Percentiles rank a stretch among this genome's conserved stretches.
phyloP scores from a whole-genome alignment of 352 stramenopile species.

The Globisporangium carolinianum region DNA sequence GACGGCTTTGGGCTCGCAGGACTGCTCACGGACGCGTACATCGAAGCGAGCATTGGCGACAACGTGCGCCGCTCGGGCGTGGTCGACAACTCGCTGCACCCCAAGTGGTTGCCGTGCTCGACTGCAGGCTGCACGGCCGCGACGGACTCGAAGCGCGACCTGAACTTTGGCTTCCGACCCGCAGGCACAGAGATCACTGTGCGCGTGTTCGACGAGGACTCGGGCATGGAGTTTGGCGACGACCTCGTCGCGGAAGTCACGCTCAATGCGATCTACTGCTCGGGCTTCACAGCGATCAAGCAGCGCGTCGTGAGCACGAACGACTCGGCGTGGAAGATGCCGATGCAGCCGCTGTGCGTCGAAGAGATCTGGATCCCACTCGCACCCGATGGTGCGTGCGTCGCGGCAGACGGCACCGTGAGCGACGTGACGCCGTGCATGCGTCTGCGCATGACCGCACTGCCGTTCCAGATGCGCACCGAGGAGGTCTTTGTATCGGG shows the following conservation, averaged over 20 bases:
- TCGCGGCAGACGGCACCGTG: constrained; percentile 1
- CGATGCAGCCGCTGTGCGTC: constrained; percentile 59
- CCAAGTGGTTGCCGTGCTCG: constrained; percentile 57
- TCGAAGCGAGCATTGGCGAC: constrained; percentile 67
- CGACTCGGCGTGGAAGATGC: constrained; percentile 57
- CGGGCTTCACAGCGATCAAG: constrained; percentile 41
- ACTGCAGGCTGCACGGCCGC: constrained; percentile 32
- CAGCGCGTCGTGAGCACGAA: constrained; percentile 43
- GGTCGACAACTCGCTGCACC: constrained; percentile 26
- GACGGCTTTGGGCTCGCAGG: constrained; percentile 67
- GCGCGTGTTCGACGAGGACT: constrained; percentile 70
- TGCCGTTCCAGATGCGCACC: constrained; percentile 68
- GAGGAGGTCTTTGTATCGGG: constrained; percentile 53
- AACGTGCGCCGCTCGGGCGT: constrained; percentile 51
- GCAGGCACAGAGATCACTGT: constrained; percentile 75
- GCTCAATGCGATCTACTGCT: constrained; percentile 80
- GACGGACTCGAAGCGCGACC: constrained; percentile 46
- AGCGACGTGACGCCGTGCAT: constrained; percentile 42
- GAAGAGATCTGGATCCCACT: constrained; percentile 76
- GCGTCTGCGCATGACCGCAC: constrained; percentile 56
- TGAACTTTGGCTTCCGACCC: constrained; percentile 83
- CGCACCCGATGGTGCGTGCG: constrained; percentile 21
- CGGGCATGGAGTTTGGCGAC: constrained; percentile 83
- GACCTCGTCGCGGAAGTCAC: constrained; percentile 72
- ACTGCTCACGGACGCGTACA: constrained; percentile 68